phyloP scores from a whole-genome alignment of 2,329 filamentous ascomycete genomes.

The Aspergillus versicolor region DNA sequence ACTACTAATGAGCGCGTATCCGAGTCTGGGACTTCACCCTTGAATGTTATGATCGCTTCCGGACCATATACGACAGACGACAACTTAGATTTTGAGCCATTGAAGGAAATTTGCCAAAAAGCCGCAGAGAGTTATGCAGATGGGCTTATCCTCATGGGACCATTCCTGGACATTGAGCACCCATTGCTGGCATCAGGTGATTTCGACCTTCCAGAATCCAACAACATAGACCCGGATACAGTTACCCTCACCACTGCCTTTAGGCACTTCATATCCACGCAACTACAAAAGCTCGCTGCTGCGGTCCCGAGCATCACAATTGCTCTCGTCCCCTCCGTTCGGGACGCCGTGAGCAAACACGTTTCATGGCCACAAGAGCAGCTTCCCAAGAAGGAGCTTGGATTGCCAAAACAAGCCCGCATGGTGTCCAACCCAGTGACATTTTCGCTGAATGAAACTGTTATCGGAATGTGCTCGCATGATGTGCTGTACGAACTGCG shows the following conservation, averaged over 20 bases:
- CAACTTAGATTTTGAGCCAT: slow-evolving; percentile 84
- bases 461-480: slow-evolving; percentile 78
- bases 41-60: slow-evolving; percentile 74
- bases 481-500: slow-evolving; percentile 81
- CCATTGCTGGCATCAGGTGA: slow-evolving; percentile 79
- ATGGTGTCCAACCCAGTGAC: slow-evolving; percentile 91
- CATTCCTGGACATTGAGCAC: slow-evolving; percentile 90
- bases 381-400: slow-evolving; percentile 69
- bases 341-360: slow-evolving; percentile 78
- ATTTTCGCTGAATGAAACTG: slow-evolving; percentile 80
- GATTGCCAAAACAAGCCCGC: slow-evolving; percentile 71
- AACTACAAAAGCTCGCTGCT: slow-evolving; percentile 67
- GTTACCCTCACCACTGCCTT: slow-evolving; percentile 82
- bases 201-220: slow-evolving; percentile 70
- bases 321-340: slow-evolving; percentile 77
- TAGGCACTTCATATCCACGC: slow-evolving; percentile 72
- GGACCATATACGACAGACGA: slow-evolving; percentile 92
- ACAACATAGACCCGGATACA: slow-evolving; percentile 69
- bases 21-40: slow-evolving; percentile 64
- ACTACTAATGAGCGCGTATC: slow-evolving; percentile 68
- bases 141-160: slow-evolving; percentile 74
- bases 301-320: slow-evolving; percentile 78
- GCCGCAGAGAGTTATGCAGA: slow-evolving; percentile 76
- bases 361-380: slow-evolving; percentile 82
- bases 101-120: slow-evolving; percentile 76